Evolutionary conservation across 192 early-diverging fungal genomes (phyloP).

Genomic region (Backusella australiensis): DNA sequence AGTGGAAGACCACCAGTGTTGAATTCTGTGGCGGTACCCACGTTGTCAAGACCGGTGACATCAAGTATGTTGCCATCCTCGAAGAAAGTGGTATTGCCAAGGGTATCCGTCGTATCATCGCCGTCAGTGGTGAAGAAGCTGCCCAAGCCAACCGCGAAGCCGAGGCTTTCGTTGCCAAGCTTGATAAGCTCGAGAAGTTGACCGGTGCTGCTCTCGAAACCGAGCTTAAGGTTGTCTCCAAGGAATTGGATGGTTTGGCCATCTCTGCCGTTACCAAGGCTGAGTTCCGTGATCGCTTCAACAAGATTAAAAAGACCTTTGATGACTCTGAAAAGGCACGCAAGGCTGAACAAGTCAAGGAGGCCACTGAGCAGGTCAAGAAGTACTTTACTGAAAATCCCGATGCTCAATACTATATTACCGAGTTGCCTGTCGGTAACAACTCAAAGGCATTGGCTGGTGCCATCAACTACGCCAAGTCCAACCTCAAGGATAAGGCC

Average conservation of each 20-base stretch:
- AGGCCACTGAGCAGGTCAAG: conserved; percentile 77
- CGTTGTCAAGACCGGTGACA: conserved; percentile 84
- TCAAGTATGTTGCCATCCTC: conserved; percentile 80
- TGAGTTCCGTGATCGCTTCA: conserved; percentile 68
- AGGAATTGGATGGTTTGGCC: conserved; percentile 75
- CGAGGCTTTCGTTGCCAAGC: conserved; percentile 62
- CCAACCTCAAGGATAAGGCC: conserved; percentile 76
- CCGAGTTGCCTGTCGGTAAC: conserved; percentile 65
- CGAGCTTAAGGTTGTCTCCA: conserved; percentile 74
- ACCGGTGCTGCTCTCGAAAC: conserved; percentile 64
- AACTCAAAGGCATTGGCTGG: conserved; percentile 84
- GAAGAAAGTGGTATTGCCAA: conserved; percentile 94
- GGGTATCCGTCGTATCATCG: conserved; percentile 94
- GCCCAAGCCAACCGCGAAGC: conserved; percentile 58
- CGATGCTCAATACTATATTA: conserved; percentile 54
- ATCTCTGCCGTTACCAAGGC: conserved; percentile 82
- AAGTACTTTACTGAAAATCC: conserved; percentile 66
- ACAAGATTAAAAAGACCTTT: conserved; percentile 76
- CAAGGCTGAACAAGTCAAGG: conserved; percentile 83
- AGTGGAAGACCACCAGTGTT: conserved; percentile 83
- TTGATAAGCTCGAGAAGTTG: conserved; percentile 60
- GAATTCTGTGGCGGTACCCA: conserved; percentile 99
- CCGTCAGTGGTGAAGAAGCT: conserved; percentile 94
- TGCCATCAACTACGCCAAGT: conserved; percentile 79
- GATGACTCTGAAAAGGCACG: conserved; percentile 87